Conservation (phyloP, 208 protist genomes). For the Trypanosoma melophagium region DNA sequence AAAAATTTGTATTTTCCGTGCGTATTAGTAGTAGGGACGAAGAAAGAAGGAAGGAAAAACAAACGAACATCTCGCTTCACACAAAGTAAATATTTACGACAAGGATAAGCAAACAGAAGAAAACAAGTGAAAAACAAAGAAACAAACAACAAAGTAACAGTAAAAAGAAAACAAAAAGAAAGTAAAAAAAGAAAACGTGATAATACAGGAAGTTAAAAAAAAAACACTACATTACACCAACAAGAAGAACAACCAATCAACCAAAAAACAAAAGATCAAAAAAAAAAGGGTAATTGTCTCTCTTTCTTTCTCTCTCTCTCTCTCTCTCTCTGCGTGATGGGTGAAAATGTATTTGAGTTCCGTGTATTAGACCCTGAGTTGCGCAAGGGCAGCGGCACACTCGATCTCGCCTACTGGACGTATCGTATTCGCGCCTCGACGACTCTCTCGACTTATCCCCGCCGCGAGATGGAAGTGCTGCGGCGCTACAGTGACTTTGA, state of each 20-base stretch:
- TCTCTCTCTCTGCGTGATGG: background rate
- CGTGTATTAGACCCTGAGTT: slow-evolving; percentile 38
- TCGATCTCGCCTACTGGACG: slow-evolving; percentile 82
- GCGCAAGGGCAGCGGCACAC: slow-evolving; percentile 54
- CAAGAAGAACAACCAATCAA: no score
- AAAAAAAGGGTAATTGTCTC: slow-evolving; percentile 17
- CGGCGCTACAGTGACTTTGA: slow-evolving; percentile 91
- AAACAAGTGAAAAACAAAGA: background rate
- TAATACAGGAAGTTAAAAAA: slow-evolving; percentile 10
- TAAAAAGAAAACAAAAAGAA: background rate
- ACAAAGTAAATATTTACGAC: no score
- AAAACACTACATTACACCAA: no score
- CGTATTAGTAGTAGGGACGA: no score
- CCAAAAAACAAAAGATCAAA: background rate
- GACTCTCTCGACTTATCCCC: slow-evolving; percentile 28
- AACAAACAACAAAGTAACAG: background rate
- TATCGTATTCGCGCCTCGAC: slow-evolving; percentile 59
- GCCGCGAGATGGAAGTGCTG: slow-evolving; percentile 37
- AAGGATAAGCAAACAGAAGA: no score
- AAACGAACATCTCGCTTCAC: no score
- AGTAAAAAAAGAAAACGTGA: background rate
- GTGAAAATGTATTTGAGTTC: slow-evolving; percentile 34
- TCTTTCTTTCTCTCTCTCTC: slow-evolving; percentile 7
- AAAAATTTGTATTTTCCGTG: no score
- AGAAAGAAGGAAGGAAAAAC: no score